A percentile compares a stretch with the other conserved stretches of the same genome.
These are phyloP conservation scores for Venturia oleaginea DNA, from an alignment of 2,329 filamentous ascomycete genomes.

Conservation along the genomic window DNA sequence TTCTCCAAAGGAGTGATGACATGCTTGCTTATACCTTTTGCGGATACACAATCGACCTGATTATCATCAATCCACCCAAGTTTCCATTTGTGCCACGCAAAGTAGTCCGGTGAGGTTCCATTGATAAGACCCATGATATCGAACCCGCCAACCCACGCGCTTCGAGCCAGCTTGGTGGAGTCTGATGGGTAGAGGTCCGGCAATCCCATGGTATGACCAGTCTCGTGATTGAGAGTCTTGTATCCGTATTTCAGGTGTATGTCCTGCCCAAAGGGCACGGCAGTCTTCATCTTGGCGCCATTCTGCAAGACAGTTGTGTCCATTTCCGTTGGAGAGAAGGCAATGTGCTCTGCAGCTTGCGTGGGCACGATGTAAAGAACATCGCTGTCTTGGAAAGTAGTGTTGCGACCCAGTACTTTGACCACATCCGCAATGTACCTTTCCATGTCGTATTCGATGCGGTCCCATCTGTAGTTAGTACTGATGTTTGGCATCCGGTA, in stretches of 20 bases:
- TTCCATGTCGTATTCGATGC: not conserved
- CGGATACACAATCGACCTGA: conserved; percentile 16
- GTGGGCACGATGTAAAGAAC: conserved; percentile 17
- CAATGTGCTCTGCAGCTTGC: conserved; percentile 12
- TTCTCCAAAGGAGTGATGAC: conserved; percentile 17
- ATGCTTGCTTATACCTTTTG: conserved; percentile 15
- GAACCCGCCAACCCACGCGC: conserved; percentile 17
- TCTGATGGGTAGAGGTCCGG: conserved; percentile 17
- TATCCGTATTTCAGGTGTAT: conserved; percentile 13
- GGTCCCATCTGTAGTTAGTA: conserved; percentile 1
- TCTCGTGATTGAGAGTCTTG: conserved; percentile 18
- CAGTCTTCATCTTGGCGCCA: conserved; percentile 13
- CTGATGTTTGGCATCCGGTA: conserved; percentile 6
- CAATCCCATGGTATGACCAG: conserved; percentile 17
- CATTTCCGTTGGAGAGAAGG: conserved; percentile 11
- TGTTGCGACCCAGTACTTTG: conserved; percentile 11
- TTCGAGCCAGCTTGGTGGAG: not conserved
- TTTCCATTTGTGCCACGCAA: conserved; percentile 19
- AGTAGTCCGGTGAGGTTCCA: conserved; percentile 16
- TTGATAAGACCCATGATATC: conserved; percentile 18
- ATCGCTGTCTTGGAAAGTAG: conserved; percentile 14
- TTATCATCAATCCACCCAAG: conserved; percentile 17
- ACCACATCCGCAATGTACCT: conserved; percentile 17
- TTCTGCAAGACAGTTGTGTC: conserved; percentile 13
- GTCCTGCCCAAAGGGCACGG: conserved; percentile 18